Percentiles rank a stretch among this genome's conserved stretches.
phyloP scores from a whole-genome alignment of 805 yeast genomes.

The Suhomyces xylopsoci region DNA sequence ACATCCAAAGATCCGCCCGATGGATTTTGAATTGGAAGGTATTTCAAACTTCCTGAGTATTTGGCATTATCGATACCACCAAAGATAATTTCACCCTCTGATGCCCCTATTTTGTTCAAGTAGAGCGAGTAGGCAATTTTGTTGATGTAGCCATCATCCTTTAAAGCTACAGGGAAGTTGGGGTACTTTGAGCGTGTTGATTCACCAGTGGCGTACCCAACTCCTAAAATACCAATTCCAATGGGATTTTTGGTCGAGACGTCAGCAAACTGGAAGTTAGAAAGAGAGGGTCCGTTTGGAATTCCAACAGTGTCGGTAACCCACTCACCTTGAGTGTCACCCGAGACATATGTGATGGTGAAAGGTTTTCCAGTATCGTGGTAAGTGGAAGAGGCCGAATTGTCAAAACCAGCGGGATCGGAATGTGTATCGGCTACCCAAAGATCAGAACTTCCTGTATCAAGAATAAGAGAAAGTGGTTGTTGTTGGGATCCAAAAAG shows the following conservation, averaged over 20 bases:
- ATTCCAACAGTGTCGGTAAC: conserved; percentile 6
- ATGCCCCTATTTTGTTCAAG: conserved; percentile 5
- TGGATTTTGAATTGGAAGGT: conserved; percentile 3
- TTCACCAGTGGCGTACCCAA: neutral
- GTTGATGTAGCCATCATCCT: conserved; percentile 26
- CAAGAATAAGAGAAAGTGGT: conserved; percentile 9
- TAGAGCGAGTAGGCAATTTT: conserved; percentile 20
- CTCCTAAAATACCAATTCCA: conserved; percentile 7
- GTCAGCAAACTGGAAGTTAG: conserved; percentile 9
- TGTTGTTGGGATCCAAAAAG: conserved; percentile 9
- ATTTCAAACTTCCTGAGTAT: conserved; percentile 18
- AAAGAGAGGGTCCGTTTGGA: conserved; percentile 6
- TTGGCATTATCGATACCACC: conserved; percentile 21
- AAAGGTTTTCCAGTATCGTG: conserved; percentile 1
- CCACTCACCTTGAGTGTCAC: conserved; percentile 1
- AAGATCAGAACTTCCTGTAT: conserved; percentile 11
- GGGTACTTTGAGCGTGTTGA: neutral
- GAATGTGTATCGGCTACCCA: conserved; percentile 5
- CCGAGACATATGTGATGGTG: conserved; percentile 2
- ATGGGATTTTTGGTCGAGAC: neutral
- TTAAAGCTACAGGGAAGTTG: conserved; percentile 18
- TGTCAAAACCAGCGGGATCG: neutral
- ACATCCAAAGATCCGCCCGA: conserved; percentile 5
- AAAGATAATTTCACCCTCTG: conserved; percentile 15
- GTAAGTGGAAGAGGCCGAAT: conserved; percentile 7